Conservation (phyloP, 768 basidiomycete species). For the Lyophyllum decastes region DNA sequence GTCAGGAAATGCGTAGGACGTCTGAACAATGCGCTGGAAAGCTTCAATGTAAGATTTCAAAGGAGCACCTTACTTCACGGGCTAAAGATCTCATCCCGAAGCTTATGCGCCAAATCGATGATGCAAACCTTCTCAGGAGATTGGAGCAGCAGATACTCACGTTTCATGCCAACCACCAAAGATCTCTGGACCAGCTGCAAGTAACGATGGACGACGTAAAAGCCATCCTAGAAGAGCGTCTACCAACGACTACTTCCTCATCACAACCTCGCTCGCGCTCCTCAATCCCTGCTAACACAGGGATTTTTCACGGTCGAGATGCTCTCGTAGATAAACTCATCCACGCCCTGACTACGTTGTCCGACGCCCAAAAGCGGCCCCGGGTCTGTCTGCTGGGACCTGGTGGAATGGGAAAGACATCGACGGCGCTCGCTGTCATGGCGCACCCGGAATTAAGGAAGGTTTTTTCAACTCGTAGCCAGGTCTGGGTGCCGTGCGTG, state of each 20-base stretch:
- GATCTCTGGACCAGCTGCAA: background rate
- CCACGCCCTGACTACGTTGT: background rate
- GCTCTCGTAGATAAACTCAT: conserved; percentile 14
- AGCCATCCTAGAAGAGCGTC: background rate
- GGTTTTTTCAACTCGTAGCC: conserved; percentile 21
- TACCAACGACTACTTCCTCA: background rate
- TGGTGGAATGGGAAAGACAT: conserved; percentile 42
- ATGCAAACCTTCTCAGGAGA: background rate
- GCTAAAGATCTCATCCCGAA: background rate
- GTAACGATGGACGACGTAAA: background rate
- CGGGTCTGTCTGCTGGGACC: conserved; percentile 19
- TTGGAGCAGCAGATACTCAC: background rate
- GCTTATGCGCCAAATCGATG: background rate
- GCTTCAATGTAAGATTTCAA: conserved; percentile 1
- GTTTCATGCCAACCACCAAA: background rate
- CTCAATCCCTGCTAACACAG: conserved; percentile 9
- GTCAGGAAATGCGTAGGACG: conserved; percentile 3
- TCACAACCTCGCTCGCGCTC: background rate
- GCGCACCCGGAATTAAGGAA: conserved; percentile 20
- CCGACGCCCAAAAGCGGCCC: too few relatives aligned
- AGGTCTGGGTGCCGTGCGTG: conserved; percentile 36
- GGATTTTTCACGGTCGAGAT: conserved; percentile 19
- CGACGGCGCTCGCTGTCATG: conserved; percentile 33
- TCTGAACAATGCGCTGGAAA: background rate
- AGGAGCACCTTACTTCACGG: too few relatives aligned